These are phyloP conservation scores for Gomphus sp. DNA, from an alignment of 1,284 basidiomycete species.

Conservation along the genomic window DNA sequence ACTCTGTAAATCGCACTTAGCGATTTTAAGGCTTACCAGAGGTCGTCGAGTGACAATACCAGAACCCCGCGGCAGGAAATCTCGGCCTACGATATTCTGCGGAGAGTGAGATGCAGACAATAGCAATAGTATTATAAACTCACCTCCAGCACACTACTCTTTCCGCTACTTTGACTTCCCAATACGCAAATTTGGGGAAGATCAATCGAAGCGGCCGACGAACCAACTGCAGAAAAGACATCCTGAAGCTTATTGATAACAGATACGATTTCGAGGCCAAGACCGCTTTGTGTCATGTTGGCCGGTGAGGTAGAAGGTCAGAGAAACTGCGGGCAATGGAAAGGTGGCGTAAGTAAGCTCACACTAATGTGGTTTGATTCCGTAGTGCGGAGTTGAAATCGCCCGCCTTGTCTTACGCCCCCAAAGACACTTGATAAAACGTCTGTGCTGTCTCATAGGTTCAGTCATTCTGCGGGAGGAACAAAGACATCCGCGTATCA, in stretches of 20 bases:
- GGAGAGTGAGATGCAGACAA: background rate
- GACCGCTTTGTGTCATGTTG: conserved; percentile 39
- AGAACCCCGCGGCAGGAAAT: conserved; percentile 94
- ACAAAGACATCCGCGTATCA: too few relatives aligned
- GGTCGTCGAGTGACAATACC: conserved; percentile 97
- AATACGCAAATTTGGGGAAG: conserved; percentile 81
- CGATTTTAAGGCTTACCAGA: conserved; percentile 39
- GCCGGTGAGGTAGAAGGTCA: background rate
- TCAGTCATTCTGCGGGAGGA: too few relatives aligned
- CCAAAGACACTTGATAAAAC: too few relatives aligned
- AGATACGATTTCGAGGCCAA: conserved; percentile 68
- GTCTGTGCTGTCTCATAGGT: too few relatives aligned
- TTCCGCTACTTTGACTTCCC: conserved; percentile 80
- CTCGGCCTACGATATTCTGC: conserved; percentile 94
- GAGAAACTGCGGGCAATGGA: background rate
- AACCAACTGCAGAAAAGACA: conserved; percentile 76
- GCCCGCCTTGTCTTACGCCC: background rate
- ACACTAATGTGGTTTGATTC: background rate
- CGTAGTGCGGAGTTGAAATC: background rate
- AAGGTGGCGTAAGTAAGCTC: background rate
- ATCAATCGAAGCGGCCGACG: conserved; percentile 68
- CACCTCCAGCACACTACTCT: conserved; percentile 82
- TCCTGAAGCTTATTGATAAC: conserved; percentile 81
- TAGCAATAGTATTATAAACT: conserved; percentile 15
- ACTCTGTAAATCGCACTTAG: background rate